Percentiles rank a stretch among this genome's conserved stretches.
These are phyloP conservation scores for Beta lomatogona DNA, from an alignment of 179 eudicot species.

Conservation along the genomic window DNA sequence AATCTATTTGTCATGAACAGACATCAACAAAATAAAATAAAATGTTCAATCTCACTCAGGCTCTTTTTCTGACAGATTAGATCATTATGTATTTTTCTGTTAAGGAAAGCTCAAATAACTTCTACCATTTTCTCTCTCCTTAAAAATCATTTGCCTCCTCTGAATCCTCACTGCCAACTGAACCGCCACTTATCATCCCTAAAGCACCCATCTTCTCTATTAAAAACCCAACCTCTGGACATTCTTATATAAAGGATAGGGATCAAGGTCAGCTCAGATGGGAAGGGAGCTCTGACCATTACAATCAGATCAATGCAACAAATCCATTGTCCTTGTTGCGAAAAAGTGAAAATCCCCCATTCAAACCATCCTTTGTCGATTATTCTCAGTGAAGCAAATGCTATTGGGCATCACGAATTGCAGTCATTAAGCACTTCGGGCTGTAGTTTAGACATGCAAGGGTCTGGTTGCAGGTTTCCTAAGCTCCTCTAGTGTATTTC, in stretches of 20 bases:
- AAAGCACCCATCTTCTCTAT: neutral
- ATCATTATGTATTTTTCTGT: neutral
- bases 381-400: conserved; percentile 25
- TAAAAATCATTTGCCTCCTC: neutral
- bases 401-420: conserved; percentile 59
- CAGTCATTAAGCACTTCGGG: conserved; percentile 40
- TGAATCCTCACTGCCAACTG: neutral
- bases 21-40: neutral
- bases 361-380: conserved; percentile 49
- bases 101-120: neutral
- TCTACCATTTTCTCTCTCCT: neutral
- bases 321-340: conserved; percentile 68
- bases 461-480: neutral
- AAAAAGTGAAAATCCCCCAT: conserved; percentile 63
- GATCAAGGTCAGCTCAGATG: conserved; percentile 49
- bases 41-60: neutral
- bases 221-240: neutral
- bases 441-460: neutral
- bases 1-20: neutral
- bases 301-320: conserved; percentile 51
- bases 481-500: neutral
- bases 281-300: conserved; percentile 46
- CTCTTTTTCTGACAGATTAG: neutral
- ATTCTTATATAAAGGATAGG: neutral
- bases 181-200: conserved; percentile 12